Evolutionary conservation across 1,284 basidiomycete genomes (phyloP).

Genomic region (Moniliophthora roreri): DNA sequence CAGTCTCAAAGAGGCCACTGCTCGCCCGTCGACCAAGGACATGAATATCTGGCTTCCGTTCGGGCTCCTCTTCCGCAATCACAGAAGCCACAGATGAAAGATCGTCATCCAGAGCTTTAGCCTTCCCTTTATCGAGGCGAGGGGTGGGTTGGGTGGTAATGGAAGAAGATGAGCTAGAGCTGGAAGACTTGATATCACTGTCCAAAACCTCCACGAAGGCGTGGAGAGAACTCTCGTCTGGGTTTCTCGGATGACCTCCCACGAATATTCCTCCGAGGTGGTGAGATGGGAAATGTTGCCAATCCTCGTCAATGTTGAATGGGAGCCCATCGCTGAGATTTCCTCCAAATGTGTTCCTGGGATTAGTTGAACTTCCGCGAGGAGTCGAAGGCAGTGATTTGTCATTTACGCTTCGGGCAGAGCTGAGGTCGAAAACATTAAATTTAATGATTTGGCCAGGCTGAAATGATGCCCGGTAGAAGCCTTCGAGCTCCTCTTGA

Average conservation of each 20-base stretch:
- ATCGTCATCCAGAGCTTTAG: slow-evolving; percentile 41
- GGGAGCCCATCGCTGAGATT: slow-evolving; percentile 32
- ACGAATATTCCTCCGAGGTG: slow-evolving; percentile 33
- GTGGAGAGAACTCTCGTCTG: slow-evolving; percentile 41
- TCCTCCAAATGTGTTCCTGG: slow-evolving; percentile 57
- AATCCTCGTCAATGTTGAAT: slow-evolving; percentile 65
- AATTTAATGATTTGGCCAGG: slow-evolving; percentile 49
- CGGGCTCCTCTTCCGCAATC: slow-evolving; percentile 41
- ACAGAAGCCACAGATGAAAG: slow-evolving; percentile 60
- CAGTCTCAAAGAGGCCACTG: slow-evolving; percentile 11
- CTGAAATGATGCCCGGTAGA: slow-evolving; percentile 40
- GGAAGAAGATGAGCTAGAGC: slow-evolving; percentile 11
- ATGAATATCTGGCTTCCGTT: slow-evolving; percentile 60
- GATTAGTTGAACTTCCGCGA: slow-evolving; percentile 29
- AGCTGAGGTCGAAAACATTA: slow-evolving; percentile 57
- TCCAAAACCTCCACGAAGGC: slow-evolving; percentile 65
- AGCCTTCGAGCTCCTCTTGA: slow-evolving; percentile 66
- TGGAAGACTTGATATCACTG: slow-evolving; percentile 34
- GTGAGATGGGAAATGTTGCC: slow-evolving; percentile 49
- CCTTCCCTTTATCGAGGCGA: slow-evolving; percentile 54
- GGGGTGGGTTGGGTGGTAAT: slow-evolving; percentile 19
- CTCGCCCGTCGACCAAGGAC: slow-evolving; percentile 40
- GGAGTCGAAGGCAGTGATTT: slow-evolving; percentile 30
- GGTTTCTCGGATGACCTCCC: slow-evolving; percentile 20
- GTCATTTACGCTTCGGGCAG: slow-evolving; percentile 31